Base-by-base conservation (phyloP, 192 early-diverging fungal genomes). In the Linnemannia zychae region DNA sequence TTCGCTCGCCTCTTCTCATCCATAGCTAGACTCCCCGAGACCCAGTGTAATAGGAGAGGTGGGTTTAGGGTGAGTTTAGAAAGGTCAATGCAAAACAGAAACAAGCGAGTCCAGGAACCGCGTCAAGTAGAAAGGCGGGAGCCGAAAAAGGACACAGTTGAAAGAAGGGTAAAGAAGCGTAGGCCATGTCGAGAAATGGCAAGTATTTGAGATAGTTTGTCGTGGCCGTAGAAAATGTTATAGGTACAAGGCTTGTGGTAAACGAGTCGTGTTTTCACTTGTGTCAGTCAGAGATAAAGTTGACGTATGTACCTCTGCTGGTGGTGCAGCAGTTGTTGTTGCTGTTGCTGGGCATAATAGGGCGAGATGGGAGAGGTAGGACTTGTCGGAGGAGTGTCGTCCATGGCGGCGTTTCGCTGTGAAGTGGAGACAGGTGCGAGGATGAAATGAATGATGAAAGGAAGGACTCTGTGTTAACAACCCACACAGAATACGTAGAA, bases 341-440 rank as follows among this genome's bases (percentile, higher is more conserved):
- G 79, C 34, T 82, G 75, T 36, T 82, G 80, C n/a, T 82, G 81
- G 7, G 48, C 75, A 52, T 82, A 77, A 28, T 77, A 77, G 2
- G 81, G 75, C 4, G 81, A n/a, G 13, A 82, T 82, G 60, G 81
- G 75, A n/a, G 63, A 53, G 2, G 81, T 77, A 4, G 81, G 81
- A 37, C 81, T 82, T 4, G 71, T 65, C 5, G 81, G 81, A 18
- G 81, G 81, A 3, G 81, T 82, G 31, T 76, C 69, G 47, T 73
- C 81, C 65, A 71, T 71, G 47, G 46, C 38, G 24, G n/a, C 40
- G 48, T 70, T 36, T n/a, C 33, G 28, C 12, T 36, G 24, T 17
- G 44, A 20, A 31, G 28, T 72, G 7, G 57, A 44, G 15, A 81
- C 66, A 13, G 71, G 78, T 33, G 65, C 72, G 70, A 80, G 71